These are phyloP conservation scores for Debaryomycetaceae sp. DNA, from an alignment of 1,139 yeast genomes.

Conservation along the genomic window DNA sequence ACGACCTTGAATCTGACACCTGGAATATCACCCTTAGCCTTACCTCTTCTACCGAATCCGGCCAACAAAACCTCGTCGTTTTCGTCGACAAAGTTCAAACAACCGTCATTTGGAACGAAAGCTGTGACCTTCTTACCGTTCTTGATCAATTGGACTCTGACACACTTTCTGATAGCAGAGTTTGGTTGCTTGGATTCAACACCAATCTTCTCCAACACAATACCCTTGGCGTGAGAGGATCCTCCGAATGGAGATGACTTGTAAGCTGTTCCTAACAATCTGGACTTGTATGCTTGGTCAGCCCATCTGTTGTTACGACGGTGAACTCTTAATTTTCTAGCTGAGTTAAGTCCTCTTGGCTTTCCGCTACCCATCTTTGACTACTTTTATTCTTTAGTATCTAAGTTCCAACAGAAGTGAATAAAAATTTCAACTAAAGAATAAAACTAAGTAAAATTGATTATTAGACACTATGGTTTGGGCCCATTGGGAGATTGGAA, in stretches of 20 bases:
- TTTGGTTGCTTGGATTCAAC: conserved; percentile 99
- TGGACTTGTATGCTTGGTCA: conserved; percentile 95
- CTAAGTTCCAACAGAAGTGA: conserved; percentile 6
- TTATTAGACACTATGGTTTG: background rate
- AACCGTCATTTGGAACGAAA: conserved; percentile 99
- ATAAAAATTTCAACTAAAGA: background rate
- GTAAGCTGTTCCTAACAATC: conserved; percentile 99
- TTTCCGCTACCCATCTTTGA: conserved; percentile 81
- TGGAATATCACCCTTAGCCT: conserved; percentile 99
- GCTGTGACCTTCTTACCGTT: conserved; percentile 99
- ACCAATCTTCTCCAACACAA: conserved; percentile 99
- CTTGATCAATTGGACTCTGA: conserved; percentile 99
- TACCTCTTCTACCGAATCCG: conserved; percentile 99
- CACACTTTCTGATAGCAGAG: conserved; percentile 99
- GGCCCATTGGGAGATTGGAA: background rate
- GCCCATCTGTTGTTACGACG: conserved; percentile 99
- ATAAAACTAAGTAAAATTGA: background rate
- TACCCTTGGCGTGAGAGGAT: conserved; percentile 99
- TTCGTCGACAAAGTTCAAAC: conserved; percentile 99
- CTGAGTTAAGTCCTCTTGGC: conserved; percentile 99
- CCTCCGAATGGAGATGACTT: conserved; percentile 99
- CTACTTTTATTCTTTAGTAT: conserved; percentile 5
- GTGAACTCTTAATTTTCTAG: conserved; percentile 99
- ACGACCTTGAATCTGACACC: conserved; percentile 99
- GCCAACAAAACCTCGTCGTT: conserved; percentile 99